Evolutionary conservation across 306 rosid species (phyloP), one percentile per base, ranked within the genome.

Genomic region (Bauhinia variegata): DNA sequence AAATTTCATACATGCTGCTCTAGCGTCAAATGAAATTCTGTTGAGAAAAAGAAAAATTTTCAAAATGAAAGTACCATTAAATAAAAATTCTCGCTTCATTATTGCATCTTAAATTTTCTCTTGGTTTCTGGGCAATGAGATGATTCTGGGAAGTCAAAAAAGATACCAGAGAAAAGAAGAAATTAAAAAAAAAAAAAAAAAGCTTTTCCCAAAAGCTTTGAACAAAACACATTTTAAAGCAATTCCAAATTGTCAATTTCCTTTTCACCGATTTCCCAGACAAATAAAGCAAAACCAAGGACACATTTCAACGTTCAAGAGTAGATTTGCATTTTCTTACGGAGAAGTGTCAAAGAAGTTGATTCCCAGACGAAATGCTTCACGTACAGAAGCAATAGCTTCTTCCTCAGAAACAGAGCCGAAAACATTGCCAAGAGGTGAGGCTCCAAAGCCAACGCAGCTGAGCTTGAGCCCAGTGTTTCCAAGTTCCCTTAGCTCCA

Each of bases 261-360:
- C 63, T 23, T 11, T 17, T 44, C 32, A 46, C 32, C 32, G 23
- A 17, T 48, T 51, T 47, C 36, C 32, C 9, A 48, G 39, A 54
- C 61, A 64, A 60, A 54, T 46, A 72, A 51, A 60, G 64, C 42
- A 43, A 0, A 15, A 47, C 17, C 7, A 47, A 1, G 3, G n/a
- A 47, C 1, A 3, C 32, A 44, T 57, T 44, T 8, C 16, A 38
- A 37, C 14, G 37, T 39, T 32, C 16, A 50, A 31, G 48, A 49
- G 7, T 0, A 61, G 3, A 60, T 0, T 34, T 34, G 42, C 78
- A 60, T 0, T 34, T 34, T 37, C 78, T 39, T 73, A 92, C 96
- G 98, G 98, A 42, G 98, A 89, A 67, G 98, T 92, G 62, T 92
- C 98, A 71, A 89, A 92, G 76, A 84, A 92, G 71, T 92, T 92